A percentile compares a stretch with the other conserved stretches of the same genome.
Evolutionary conservation across 371 early-diverging fungal genomes (phyloP).

Genomic region (Coemansia sp.): DNA sequence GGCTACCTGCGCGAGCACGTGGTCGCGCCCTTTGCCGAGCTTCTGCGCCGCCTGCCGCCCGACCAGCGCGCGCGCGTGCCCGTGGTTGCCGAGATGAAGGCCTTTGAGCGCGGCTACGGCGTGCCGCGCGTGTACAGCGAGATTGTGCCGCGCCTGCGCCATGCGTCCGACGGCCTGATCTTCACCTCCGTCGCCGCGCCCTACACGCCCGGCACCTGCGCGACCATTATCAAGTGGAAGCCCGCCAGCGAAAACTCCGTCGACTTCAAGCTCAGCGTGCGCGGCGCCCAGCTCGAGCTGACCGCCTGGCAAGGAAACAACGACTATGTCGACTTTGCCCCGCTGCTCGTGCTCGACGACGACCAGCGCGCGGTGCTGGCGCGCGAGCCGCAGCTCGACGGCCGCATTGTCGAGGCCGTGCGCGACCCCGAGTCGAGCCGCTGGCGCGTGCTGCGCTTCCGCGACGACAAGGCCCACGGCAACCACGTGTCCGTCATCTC

Average conservation of each 20-base stretch:
- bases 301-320: conserved; percentile 63
- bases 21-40: conserved; percentile 60
- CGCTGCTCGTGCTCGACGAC: conserved; percentile 59
- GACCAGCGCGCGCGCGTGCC: conserved; percentile 57
- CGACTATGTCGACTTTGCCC: conserved; percentile 57
- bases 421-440: conserved; percentile 58
- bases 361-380: conserved; percentile 57
- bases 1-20: conserved; percentile 69
- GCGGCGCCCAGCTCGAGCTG: conserved; percentile 53
- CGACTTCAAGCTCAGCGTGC: conserved; percentile 78
- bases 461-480: conserved; percentile 82
- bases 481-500: conserved; percentile 74
- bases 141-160: conserved; percentile 76
- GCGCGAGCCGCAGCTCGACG: conserved; percentile 50
- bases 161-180: conserved; percentile 96
- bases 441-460: conserved; percentile 86
- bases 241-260: conserved; percentile 97
- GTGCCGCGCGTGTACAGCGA: conserved; percentile 62
- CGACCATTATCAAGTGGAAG: conserved; percentile 98
- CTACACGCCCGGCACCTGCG: conserved; percentile 83
- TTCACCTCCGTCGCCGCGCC: conserved; percentile 90
- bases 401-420: conserved; percentile 69
- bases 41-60: conserved; percentile 50
- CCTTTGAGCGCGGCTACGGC: conserved; percentile 71
- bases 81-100: conserved; percentile 70